Percentiles rank a stretch among this genome's conserved stretches.
Conservation (phyloP, 495 filamentous ascomycete genomes). For the Trichoderma parareesei region DNA sequence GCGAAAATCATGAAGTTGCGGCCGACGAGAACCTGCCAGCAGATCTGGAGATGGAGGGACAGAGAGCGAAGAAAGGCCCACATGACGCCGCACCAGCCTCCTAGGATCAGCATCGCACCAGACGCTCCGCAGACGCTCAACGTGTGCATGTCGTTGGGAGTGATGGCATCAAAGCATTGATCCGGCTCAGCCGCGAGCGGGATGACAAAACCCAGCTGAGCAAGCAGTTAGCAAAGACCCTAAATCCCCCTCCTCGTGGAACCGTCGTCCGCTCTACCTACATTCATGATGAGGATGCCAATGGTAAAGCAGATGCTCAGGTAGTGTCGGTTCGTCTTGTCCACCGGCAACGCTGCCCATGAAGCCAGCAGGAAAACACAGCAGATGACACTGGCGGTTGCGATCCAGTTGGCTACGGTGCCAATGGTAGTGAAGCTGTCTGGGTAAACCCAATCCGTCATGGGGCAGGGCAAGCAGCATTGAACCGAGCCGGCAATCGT, state of each 20-base stretch:
- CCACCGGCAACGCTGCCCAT: constrained; percentile 74
- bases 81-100: constrained; percentile 72
- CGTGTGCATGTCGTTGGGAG: constrained; percentile 85
- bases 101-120: constrained; percentile 73
- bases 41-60: constrained; percentile 93
- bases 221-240: constrained; percentile 19
- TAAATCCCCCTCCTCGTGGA: not conserved
- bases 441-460: constrained; percentile 75
- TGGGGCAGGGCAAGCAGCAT: constrained; percentile 90
- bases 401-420: constrained; percentile 65
- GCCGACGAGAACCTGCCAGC: constrained; percentile 89
- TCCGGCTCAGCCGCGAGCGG: constrained; percentile 72
- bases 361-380: constrained; percentile 73
- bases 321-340: constrained; percentile 88
- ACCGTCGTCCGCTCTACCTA: constrained; percentile 33
- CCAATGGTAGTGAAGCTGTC: constrained; percentile 61
- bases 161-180: constrained; percentile 84
- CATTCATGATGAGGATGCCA: constrained; percentile 67
- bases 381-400: constrained; percentile 62
- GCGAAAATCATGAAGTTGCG: constrained; percentile 84
- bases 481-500: constrained; percentile 25
- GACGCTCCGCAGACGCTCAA: constrained; percentile 78
- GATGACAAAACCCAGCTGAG: constrained; percentile 75
- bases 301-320: constrained; percentile 77
- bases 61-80: constrained; percentile 90